These are phyloP conservation scores for Bonia amplexicaulis DNA, from an alignment of 176 grass and related monocot genomes.

Conservation along the genomic window DNA sequence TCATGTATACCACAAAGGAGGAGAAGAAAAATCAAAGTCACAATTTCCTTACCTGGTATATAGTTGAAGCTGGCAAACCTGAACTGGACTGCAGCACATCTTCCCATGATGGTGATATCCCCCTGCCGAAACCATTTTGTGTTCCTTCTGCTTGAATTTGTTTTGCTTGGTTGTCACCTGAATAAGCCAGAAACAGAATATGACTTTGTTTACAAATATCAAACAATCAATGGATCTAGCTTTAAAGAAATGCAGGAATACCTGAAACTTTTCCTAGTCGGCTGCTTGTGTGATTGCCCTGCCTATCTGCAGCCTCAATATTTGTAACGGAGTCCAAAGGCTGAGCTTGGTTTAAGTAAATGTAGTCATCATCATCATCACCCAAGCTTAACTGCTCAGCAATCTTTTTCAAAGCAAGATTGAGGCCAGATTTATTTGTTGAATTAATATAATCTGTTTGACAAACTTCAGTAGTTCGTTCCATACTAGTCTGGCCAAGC, in stretches of 20 bases:
- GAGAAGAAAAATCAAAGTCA: neutral
- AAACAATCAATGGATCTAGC: neutral
- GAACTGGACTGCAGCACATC: slow-evolving; percentile 68
- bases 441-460: slow-evolving; percentile 24
- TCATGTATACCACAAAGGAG: neutral
- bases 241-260: slow-evolving; percentile 28
- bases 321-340: slow-evolving; percentile 6
- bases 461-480: slow-evolving; percentile 38
- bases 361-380: slow-evolving; percentile 81
- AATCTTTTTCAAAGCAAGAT: slow-evolving; percentile 69
- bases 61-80: slow-evolving; percentile 36
- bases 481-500: slow-evolving; percentile 9
- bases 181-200: slow-evolving; percentile 15
- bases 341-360: slow-evolving; percentile 44
- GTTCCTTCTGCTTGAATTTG: slow-evolving; percentile 44
- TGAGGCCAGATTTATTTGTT: slow-evolving; percentile 52
- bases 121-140: slow-evolving; percentile 40
- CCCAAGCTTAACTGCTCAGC: slow-evolving; percentile 82
- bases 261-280: slow-evolving; percentile 26
- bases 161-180: slow-evolving; percentile 44
- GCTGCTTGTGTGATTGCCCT: slow-evolving; percentile 22
- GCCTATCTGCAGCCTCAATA: slow-evolving; percentile 28
- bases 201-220: slow-evolving; percentile 18
- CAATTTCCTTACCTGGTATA: slow-evolving; percentile 46
- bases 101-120: slow-evolving; percentile 70